Base-by-base conservation (phyloP, 2,329 filamentous ascomycete species). In the Macrophomina phaseolina region DNA sequence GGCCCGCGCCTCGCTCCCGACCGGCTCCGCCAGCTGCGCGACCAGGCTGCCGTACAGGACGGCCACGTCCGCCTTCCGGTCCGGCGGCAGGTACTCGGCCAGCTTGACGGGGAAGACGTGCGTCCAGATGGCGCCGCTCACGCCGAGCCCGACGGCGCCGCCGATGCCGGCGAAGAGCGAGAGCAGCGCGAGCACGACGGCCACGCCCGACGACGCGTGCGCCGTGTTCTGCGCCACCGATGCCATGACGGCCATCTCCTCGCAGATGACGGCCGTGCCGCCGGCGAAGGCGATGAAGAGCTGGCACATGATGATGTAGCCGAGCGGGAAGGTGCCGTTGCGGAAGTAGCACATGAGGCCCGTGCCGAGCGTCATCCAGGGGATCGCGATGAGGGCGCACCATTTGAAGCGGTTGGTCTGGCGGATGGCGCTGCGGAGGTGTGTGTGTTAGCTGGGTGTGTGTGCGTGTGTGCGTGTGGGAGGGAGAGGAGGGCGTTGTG, bases 71-170 rank as follows among this genome's bases (percentile, higher is more conserved):
- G 16, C 56, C 42, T 62, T 42, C 73, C 83, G 52, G 72, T 70
- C 71, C 80, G 69, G 72, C 1, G 75, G 73, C 4, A 78, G 48
- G 1, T 72, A 68, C 61, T 68, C 55, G 18, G 61, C 70, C n/a
- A 89, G 78, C 32, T 82, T 82, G 30, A 80, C 75, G 2, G 82
- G 83, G 66, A 90, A 84, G 0, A 83, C 81, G 65, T 83, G 80
- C 0, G 84, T 86, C 88, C 88, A 91, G 67, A 91, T 86, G 6
- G 88, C 87, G 0, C 83, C 83, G 0, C 88, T 83, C 53, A 90
- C 81, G 2, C 87, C 83, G 1, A 66, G 68, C 4, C 76, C 76
- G 28, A 77, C 70, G 2, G 74, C 72, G 34, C 68, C 68, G 30
- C 76, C 89, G 69, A 90, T 83, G 68, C 84, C 84, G 69, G 84